Base-by-base conservation (phyloP, 345 rosid genomes). In the Eutrema japonicum region DNA sequence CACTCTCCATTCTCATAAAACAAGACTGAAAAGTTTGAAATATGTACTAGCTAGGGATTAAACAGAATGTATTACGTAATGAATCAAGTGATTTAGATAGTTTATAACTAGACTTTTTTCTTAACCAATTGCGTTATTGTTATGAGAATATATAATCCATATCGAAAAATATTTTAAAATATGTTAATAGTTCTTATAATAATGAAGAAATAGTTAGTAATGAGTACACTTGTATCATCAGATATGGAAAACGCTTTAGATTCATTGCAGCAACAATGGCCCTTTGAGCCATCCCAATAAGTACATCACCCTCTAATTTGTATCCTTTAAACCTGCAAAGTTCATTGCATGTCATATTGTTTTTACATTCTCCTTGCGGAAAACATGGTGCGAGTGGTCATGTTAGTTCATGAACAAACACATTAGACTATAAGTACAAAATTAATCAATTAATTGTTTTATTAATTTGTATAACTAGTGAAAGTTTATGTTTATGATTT, bases 201-300 rank as follows among this genome's bases (percentile, higher is more conserved):
- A 38, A n/a, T 36, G 8, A 43, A 4, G 8, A 37, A 40, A 29
- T 14, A 40, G 1, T 29, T 67, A 33, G 4, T 11, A 18, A 18
- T 35, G 22, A 35, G 11, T 18, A 18, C 7, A 52, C 27, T 67
- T 2, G 10, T 50, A 51, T 26, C 37, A 16, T 35, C 1, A 4
- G 56, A 48, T 33, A 3, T 48, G 0, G 36, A 49, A 22, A 22
- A 37, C 3, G 22, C 9, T 36, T 6, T 22, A 49, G 57, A 66
- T 22, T 36, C 36, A 43, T 40, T 30, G 40, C 50, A 66, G 7
- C 71, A 66, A 66, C 71, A 66, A 13, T 40, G 10, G 37, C 48
- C 42, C 43, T 57, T 57, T 36, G 22, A n/a, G 45, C 46, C 46
- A 10, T 8, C 29, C 26, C 1, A 11, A 49, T 8, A n/a, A 38